A percentile compares a stretch with the other conserved stretches of the same genome.
Conservation (phyloP, 164 flowering plant species). For the Stephania japonica region DNA sequence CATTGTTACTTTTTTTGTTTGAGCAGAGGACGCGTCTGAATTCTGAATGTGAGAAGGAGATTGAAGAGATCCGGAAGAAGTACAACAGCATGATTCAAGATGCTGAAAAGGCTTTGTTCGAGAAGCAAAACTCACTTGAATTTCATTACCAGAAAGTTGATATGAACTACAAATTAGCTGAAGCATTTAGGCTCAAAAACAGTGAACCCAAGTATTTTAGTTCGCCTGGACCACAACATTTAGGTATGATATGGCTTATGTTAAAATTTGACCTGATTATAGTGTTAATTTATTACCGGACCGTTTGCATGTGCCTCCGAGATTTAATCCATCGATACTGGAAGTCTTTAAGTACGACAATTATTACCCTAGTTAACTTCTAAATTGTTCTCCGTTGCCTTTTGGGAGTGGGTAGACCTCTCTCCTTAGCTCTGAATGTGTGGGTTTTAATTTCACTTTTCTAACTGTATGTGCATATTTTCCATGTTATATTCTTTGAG, state of each 20-base stretch:
- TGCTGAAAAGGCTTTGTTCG: conserved; percentile 34
- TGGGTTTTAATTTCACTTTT: not conserved
- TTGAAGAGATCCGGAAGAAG: conserved; percentile 52
- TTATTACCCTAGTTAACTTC: not conserved
- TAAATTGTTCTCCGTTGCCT: not conserved
- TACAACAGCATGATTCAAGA: conserved; percentile 42
- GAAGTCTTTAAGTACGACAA: not conserved
- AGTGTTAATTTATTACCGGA: not conserved
- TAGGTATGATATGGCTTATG: not conserved
- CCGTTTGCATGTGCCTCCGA: not conserved
- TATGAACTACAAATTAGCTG: conserved; percentile 54
- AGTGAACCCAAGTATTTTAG: conserved; percentile 24
- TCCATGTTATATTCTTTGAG: not conserved
- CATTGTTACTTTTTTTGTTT: conserved; percentile 3
- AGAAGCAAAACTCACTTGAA: conserved; percentile 36
- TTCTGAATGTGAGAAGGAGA: conserved; percentile 63
- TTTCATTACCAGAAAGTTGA: conserved; percentile 30
- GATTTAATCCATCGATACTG: not conserved
- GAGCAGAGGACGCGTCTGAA: conserved; percentile 48
- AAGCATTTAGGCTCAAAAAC: conserved; percentile 47
- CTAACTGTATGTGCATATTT: not conserved
- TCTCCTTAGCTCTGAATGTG: not conserved
- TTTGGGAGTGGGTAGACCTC: not conserved
- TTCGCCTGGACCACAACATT: conserved; percentile 9
- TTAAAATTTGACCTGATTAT: not conserved